These are phyloP conservation scores for Lachancea mirantina DNA, from an alignment of 805 yeast species.

Conservation along the genomic window DNA sequence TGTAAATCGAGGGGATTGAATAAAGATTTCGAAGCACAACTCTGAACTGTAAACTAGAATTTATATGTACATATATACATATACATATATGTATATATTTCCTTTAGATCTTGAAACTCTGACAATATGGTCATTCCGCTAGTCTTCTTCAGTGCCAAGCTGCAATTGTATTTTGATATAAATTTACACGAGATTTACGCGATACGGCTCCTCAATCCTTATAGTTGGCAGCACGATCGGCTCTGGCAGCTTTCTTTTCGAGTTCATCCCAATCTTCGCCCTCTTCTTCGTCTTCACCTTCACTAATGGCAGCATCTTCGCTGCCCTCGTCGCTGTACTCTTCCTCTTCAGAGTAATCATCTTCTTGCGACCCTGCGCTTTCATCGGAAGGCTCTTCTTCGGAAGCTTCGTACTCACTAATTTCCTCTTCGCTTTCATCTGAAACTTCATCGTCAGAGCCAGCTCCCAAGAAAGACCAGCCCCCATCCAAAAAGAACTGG, in stretches of 20 bases:
- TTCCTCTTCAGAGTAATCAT: slow-evolving; percentile 31
- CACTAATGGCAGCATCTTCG: slow-evolving; percentile 32
- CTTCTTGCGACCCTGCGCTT: slow-evolving; percentile 33
- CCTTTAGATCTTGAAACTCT: no score
- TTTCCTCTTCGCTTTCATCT: slow-evolving; percentile 63
- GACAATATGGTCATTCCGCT: no score
- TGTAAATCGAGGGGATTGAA: slow-evolving; percentile 22
- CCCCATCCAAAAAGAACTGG: slow-evolving; percentile 89
- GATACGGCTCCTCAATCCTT: slow-evolving; percentile 4
- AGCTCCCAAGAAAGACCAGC: slow-evolving; percentile 91
- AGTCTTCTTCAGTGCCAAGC: neutral
- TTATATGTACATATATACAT: neutral
- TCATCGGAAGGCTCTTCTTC: slow-evolving; percentile 40
- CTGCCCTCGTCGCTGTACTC: slow-evolving; percentile 18
- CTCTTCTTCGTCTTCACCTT: slow-evolving; percentile 29
- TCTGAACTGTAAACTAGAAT: slow-evolving; percentile 1
- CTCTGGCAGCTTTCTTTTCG: slow-evolving; percentile 35
- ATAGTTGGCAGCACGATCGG: slow-evolving; percentile 28
- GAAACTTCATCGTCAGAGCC: slow-evolving; percentile 74
- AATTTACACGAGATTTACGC: neutral
- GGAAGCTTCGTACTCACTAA: slow-evolving; percentile 39
- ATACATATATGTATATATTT: no score
- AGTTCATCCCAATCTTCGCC: slow-evolving; percentile 38
- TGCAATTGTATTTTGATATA: neutral
- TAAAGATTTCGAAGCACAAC: neutral